These are phyloP conservation scores for Chaetoscypha palmicola DNA, from an alignment of 2,329 filamentous ascomycete genomes.

Conservation along the genomic window DNA sequence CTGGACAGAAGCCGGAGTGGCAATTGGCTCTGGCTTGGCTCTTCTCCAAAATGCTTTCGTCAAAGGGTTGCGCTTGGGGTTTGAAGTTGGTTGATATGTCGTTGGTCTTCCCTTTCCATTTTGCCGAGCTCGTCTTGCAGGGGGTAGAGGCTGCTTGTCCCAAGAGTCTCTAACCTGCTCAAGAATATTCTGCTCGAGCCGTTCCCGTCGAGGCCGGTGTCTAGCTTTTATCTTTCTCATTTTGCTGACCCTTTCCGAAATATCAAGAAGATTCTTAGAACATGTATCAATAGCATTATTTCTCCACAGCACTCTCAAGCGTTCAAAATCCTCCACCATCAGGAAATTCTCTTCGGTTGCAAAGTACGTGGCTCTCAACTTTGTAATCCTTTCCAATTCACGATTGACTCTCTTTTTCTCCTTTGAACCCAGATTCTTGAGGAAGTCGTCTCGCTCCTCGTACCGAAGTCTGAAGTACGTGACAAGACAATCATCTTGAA, in stretches of 20 bases:
- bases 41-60: too few species aligned
- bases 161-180: not conserved
- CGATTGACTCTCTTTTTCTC: not conserved
- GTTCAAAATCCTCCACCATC: not conserved
- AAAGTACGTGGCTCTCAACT: not conserved
- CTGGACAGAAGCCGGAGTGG: too few species aligned
- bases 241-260: not conserved
- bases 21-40: too few species aligned
- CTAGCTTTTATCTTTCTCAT: not conserved
- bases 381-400: not conserved
- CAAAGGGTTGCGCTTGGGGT: too few species aligned
- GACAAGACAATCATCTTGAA: slow-evolving; percentile 7
- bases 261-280: not conserved
- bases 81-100: too few species aligned
- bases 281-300: not conserved
- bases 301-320: slow-evolving; percentile 1
- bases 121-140: not conserved
- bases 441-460: not conserved
- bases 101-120: too few species aligned
- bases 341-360: not conserved
- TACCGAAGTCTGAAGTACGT: slow-evolving; percentile 3
- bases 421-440: not conserved
- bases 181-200: not conserved
- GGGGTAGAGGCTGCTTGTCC: not conserved
- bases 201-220: not conserved